phyloP scores from a whole-genome alignment of 2,329 filamentous ascomycete genomes.

The Mycosphaerelloides madeirae region DNA sequence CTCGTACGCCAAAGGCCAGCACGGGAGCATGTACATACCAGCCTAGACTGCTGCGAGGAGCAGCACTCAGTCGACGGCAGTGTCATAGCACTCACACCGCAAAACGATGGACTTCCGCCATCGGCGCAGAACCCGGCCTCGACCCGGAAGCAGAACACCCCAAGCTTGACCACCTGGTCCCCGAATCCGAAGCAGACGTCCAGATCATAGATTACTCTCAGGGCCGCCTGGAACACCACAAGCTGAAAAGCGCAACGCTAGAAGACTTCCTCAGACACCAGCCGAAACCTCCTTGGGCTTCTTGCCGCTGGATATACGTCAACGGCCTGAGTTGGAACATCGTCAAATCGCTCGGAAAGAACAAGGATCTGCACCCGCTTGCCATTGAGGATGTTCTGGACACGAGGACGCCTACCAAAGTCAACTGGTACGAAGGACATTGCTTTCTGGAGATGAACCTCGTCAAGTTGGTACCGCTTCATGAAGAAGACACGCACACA shows the following conservation, averaged over 20 bases:
- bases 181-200: slow-evolving; percentile 58
- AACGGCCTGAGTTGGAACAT: slow-evolving; percentile 92
- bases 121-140: slow-evolving; percentile 25
- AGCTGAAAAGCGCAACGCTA: slow-evolving; percentile 66
- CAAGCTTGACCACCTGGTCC: slow-evolving; percentile 8
- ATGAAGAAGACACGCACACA: slow-evolving; percentile 6
- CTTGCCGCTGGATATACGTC: slow-evolving; percentile 88
- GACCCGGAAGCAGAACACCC: slow-evolving; percentile 14
- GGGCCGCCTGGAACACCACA: slow-evolving; percentile 54
- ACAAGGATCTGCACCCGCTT: slow-evolving; percentile 73
- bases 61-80: too few species aligned
- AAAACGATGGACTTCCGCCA: too few species aligned
- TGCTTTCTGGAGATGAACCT: slow-evolving; percentile 45
- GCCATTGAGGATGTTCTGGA: slow-evolving; percentile 88
- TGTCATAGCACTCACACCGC: too few species aligned
- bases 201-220: slow-evolving; percentile 81
- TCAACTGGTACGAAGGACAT: slow-evolving; percentile 72
- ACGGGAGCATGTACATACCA: too few species aligned
- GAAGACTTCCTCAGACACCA: slow-evolving; percentile 59
- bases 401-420: slow-evolving; percentile 76
- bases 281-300: slow-evolving; percentile 65
- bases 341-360: slow-evolving; percentile 68
- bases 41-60: too few species aligned
- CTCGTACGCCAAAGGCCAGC: too few species aligned
- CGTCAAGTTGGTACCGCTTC: slow-evolving; percentile 58